phyloP scores from a whole-genome alignment of 2,329 filamentous ascomycete genomes.

The Tolypocladium amazonense region DNA sequence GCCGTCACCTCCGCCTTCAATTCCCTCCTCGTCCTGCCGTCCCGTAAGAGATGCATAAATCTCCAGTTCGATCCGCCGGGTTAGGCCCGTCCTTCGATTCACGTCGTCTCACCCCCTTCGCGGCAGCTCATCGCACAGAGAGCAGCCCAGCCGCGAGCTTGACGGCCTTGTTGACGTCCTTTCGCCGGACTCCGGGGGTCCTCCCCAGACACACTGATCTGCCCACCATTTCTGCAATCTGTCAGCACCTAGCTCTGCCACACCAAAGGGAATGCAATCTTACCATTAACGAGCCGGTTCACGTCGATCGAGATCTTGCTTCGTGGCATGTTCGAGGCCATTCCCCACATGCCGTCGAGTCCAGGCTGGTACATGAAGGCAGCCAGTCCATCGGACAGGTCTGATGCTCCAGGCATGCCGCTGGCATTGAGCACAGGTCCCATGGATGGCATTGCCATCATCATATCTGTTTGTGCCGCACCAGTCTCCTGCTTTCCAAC shows the following conservation, averaged over 20 bases:
- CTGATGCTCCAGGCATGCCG: background rate
- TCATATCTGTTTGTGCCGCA: background rate
- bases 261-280: constrained; percentile 1
- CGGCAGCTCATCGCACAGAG: background rate
- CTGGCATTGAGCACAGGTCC: background rate
- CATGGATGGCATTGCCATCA: background rate
- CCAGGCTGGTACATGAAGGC: constrained; percentile 3
- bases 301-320: constrained; percentile 25
- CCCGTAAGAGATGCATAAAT: background rate
- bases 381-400: background rate
- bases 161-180: constrained; percentile 23
- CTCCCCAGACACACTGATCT: constrained; percentile 27
- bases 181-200: constrained; percentile 26
- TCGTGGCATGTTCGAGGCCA: constrained; percentile 12
- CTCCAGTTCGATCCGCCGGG: background rate
- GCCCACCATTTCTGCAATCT: constrained; percentile 21
- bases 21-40: background rate
- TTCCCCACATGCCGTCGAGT: constrained; percentile 4
- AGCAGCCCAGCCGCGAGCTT: constrained; percentile 13
- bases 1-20: background rate
- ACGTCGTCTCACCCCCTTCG: background rate
- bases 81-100: background rate
- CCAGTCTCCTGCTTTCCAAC: background rate
- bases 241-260: background rate
- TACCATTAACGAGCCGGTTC: constrained; percentile 21